Conservation (phyloP, 768 basidiomycete species). For the Pulveroboletus sp. region DNA sequence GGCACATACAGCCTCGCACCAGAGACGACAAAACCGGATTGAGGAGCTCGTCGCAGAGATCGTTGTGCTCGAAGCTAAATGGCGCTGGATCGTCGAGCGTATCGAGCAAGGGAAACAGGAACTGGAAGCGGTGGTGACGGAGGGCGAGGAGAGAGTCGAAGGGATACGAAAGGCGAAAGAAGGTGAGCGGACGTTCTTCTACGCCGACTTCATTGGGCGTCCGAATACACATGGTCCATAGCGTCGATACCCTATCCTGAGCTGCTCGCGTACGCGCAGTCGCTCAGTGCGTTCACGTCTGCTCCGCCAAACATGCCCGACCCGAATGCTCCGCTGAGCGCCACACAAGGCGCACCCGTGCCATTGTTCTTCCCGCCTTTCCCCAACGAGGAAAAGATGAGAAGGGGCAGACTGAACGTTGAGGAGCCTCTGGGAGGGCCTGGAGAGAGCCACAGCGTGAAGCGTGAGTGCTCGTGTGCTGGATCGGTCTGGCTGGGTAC, state of each 20-base stretch:
- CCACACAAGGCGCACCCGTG: constrained; percentile 60
- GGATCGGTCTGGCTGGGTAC: neutral
- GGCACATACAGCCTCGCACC: constrained; percentile 62
- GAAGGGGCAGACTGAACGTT: constrained; percentile 71
- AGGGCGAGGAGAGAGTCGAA: constrained; percentile 68
- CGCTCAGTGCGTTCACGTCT: constrained; percentile 80
- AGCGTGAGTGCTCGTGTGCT: constrained; percentile 43
- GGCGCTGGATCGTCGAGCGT: constrained; percentile 63
- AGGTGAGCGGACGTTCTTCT: constrained; percentile 39
- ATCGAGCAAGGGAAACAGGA: constrained; percentile 64
- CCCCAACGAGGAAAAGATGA: constrained; percentile 90
- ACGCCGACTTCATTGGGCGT: neutral
- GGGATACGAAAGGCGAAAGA: constrained; percentile 68
- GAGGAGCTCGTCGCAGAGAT: constrained; percentile 71
- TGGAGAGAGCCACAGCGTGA: constrained; percentile 80
- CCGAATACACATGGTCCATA: constrained; percentile 24
- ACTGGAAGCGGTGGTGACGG: constrained; percentile 63
- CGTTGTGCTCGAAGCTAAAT: constrained; percentile 56
- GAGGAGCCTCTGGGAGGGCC: constrained; percentile 74
- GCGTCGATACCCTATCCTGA: constrained; percentile 80
- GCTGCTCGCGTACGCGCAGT: constrained; percentile 78
- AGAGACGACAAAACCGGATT: constrained; percentile 69
- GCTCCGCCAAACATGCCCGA: constrained; percentile 88
- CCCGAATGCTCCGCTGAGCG: constrained; percentile 42
- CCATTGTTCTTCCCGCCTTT: constrained; percentile 87